A percentile compares a stretch with the other conserved stretches of the same genome.
Evolutionary conservation across 352 stramenopile species (phyloP).

Genomic region (Pythium aphanidermatum): DNA sequence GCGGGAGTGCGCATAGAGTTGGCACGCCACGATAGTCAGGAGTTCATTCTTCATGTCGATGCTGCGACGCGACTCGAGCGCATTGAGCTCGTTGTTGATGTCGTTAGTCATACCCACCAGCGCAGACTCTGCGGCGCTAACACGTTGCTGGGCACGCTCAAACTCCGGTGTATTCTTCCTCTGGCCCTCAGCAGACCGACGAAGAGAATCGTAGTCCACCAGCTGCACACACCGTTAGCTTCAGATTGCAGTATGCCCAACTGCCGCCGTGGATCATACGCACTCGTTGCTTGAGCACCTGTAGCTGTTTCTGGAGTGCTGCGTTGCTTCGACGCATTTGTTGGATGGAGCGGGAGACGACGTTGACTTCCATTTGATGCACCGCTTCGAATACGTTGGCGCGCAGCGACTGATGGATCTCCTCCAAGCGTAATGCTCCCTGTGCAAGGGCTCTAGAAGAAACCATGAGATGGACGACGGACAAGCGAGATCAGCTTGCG

Average conservation of each 20-base stretch:
- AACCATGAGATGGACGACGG: neutral
- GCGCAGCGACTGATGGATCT: slow-evolving; percentile 28
- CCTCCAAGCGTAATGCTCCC: slow-evolving; percentile 24
- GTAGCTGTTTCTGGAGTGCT: slow-evolving; percentile 24
- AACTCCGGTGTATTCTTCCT: slow-evolving; percentile 58
- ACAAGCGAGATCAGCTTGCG: neutral
- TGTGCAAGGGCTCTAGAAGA: slow-evolving; percentile 23
- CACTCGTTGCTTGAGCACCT: slow-evolving; percentile 25
- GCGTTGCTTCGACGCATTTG: slow-evolving; percentile 24
- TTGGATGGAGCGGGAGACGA: slow-evolving; percentile 26
- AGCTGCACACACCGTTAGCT: slow-evolving; percentile 40
- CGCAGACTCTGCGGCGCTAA: slow-evolving; percentile 35
- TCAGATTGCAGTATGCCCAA: no score
- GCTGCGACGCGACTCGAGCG: slow-evolving; percentile 49
- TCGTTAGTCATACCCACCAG: slow-evolving; percentile 49
- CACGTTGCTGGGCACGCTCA: slow-evolving; percentile 57
- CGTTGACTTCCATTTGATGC: slow-evolving; percentile 26
- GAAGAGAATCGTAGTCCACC: slow-evolving; percentile 67
- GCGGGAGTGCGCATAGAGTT: slow-evolving; percentile 63
- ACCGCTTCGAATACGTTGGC: slow-evolving; percentile 23
- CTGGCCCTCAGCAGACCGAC: slow-evolving; percentile 52
- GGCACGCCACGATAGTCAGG: slow-evolving; percentile 62
- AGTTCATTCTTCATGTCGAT: slow-evolving; percentile 75
- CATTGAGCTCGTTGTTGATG: slow-evolving; percentile 60
- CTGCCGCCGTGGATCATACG: no score